A percentile compares a stretch with the other conserved stretches of the same genome.
Evolutionary conservation across 2,329 filamentous ascomycete genomes (phyloP).

Genomic region (Cytospora schulzeri): DNA sequence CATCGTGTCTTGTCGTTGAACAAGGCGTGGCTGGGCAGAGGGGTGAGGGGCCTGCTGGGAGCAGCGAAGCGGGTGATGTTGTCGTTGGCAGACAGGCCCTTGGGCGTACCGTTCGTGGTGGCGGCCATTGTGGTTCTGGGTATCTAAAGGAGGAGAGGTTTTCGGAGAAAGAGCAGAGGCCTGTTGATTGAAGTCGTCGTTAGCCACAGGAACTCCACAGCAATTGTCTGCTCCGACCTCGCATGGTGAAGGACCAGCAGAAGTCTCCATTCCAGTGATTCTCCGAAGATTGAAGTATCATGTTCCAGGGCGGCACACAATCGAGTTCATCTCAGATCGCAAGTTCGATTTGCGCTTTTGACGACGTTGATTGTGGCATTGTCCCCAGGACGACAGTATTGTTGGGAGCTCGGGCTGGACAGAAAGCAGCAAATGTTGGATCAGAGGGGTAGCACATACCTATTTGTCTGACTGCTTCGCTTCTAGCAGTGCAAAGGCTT

Average conservation of each 20-base stretch:
- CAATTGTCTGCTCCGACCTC: background rate
- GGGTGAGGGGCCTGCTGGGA: constrained; percentile 89
- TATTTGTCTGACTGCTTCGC: constrained; percentile 21
- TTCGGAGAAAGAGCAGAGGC: constrained; percentile 19
- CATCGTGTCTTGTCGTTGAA: constrained; percentile 99
- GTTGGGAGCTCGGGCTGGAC: constrained; percentile 3
- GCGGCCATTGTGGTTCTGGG: constrained; percentile 54
- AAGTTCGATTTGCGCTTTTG: background rate
- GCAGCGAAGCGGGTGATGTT: constrained; percentile 97
- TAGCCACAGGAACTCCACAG: constrained; percentile 6
- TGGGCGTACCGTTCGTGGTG: constrained; percentile 52
- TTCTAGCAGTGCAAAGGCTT: constrained; percentile 22
- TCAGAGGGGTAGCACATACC: constrained; percentile 15
- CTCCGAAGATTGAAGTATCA: background rate
- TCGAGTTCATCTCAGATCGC: background rate
- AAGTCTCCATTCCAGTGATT: background rate
- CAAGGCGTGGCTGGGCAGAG: constrained; percentile 82
- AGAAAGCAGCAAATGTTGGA: background rate
- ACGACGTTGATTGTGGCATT: background rate
- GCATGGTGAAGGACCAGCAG: background rate
- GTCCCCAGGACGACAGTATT: background rate
- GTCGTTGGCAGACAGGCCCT: constrained; percentile 80
- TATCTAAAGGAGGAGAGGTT: constrained; percentile 25
- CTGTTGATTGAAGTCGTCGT: constrained; percentile 4
- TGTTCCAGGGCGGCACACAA: background rate